A percentile compares a stretch with the other conserved stretches of the same genome.
These are phyloP conservation scores for Striga asiatica DNA, from an alignment of 257 asterid species.

Conservation along the genomic window DNA sequence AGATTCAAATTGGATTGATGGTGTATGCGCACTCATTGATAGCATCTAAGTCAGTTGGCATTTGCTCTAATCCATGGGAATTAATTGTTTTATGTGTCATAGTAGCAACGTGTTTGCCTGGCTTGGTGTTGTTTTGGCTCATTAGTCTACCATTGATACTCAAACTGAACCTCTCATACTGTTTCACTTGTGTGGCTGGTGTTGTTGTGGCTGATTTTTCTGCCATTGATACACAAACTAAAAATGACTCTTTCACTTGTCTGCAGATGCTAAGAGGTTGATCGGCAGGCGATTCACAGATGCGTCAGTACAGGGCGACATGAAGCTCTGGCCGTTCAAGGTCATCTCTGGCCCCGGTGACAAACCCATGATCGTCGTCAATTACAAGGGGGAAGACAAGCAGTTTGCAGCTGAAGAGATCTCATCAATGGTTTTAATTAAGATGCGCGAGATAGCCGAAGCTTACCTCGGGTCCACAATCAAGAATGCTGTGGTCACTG, in stretches of 20 bases:
- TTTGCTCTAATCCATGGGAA: no score
- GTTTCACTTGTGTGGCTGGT: background rate
- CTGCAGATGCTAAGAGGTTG: conserved; percentile 68
- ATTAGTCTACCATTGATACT: no score
- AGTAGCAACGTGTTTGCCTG: no score
- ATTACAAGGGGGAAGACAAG: conserved; percentile 75
- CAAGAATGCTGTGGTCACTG: conserved; percentile 82
- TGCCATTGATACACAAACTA: background rate
- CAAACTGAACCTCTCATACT: background rate
- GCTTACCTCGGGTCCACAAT: conserved; percentile 57
- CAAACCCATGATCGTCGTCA: conserved; percentile 67
- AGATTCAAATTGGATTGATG: no score
- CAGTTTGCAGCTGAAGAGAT: conserved; percentile 79
- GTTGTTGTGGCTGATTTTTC: no score
- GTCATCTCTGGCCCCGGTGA: conserved; percentile 73
- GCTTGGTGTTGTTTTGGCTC: no score
- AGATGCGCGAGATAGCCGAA: conserved; percentile 76
- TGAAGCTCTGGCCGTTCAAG: conserved; percentile 74
- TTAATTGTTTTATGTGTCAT: no score
- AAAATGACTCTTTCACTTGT: background rate
- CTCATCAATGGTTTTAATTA: conserved; percentile 75
- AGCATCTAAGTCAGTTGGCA: no score
- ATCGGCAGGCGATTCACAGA: conserved; percentile 66
- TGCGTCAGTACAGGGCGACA: conserved; percentile 58
- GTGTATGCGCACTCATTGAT: no score